A percentile compares a stretch with the other conserved stretches of the same genome.
Evolutionary conservation across 805 yeast species (phyloP).

Genomic region (Komagataella kurtzmanii): DNA sequence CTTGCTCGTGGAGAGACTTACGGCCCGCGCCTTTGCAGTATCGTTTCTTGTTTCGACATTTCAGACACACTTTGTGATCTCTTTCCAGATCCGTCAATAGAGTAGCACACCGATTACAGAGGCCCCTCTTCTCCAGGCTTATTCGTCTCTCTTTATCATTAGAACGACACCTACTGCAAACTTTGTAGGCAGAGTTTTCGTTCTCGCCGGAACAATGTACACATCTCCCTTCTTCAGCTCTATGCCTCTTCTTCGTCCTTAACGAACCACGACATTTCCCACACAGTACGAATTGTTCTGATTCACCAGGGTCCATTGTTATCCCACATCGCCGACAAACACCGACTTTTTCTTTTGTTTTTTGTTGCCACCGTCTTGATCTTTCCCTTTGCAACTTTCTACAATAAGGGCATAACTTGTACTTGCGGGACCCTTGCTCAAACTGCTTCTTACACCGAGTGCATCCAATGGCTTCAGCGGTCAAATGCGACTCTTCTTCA

Average conservation of each 20-base stretch:
- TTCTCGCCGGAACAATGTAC: slow-evolving; percentile 57
- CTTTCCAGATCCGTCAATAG: slow-evolving; percentile 31
- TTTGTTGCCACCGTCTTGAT: slow-evolving; percentile 50
- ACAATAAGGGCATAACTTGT: slow-evolving; percentile 50
- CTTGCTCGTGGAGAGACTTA: neutral
- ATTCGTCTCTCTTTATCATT: slow-evolving; percentile 46
- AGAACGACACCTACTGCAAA: slow-evolving; percentile 51
- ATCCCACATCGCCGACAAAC: slow-evolving; percentile 56
- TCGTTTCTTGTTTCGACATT: slow-evolving; percentile 32
- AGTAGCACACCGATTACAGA: slow-evolving; percentile 51
- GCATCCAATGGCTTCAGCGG: slow-evolving; percentile 16
- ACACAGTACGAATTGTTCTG: slow-evolving; percentile 42
- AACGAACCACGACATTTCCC: slow-evolving; percentile 43
- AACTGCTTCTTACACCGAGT: slow-evolving; percentile 50
- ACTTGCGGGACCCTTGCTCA: slow-evolving; percentile 32
- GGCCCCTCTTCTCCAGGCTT: slow-evolving; percentile 40
- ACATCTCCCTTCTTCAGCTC: slow-evolving; percentile 53
- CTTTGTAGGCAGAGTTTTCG: slow-evolving; percentile 35
- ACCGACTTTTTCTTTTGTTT: slow-evolving; percentile 44
- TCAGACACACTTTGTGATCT: slow-evolving; percentile 40
- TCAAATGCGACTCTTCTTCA: neutral
- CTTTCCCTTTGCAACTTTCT: slow-evolving; percentile 50
- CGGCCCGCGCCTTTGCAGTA: neutral
- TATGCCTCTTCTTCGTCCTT: slow-evolving; percentile 38
- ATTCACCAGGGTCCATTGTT: slow-evolving; percentile 24